Evolutionary conservation across 306 rosid species (phyloP).

Genomic region (Rosa chinensis): DNA sequence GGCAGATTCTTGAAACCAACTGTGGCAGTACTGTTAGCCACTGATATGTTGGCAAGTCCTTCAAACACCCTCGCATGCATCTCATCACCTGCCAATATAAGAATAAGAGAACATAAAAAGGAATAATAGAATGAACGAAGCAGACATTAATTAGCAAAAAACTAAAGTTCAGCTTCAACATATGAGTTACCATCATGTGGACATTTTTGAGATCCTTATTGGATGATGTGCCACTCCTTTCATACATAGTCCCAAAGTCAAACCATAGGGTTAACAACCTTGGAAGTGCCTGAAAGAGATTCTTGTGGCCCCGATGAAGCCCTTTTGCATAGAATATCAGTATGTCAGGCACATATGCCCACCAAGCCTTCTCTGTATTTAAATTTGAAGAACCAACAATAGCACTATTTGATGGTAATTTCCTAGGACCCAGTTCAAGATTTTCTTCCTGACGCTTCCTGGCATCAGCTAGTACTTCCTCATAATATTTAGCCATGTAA

Average conservation of each 20-base stretch:
- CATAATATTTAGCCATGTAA: conserved; percentile 88
- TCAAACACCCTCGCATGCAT: conserved; percentile 77
- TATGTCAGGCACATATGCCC: conserved; percentile 85
- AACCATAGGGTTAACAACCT: conserved; percentile 96
- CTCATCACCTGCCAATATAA: conserved; percentile 58
- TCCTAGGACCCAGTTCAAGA: conserved; percentile 54
- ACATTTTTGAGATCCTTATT: conserved; percentile 58
- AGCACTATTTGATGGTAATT: conserved; percentile 45
- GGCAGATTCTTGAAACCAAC: conserved; percentile 97
- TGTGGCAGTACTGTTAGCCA: conserved; percentile 97
- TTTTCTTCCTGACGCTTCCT: conserved; percentile 93
- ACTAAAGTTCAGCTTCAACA: conserved; percentile 21
- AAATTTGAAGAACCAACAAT: conserved; percentile 59
- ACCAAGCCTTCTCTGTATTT: conserved; percentile 75
- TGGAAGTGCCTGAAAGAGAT: conserved; percentile 97
- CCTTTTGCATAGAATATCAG: conserved; percentile 90
- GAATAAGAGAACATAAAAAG: conserved; percentile 25
- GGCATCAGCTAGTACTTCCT: conserved; percentile 92
- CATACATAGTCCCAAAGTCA: conserved; percentile 89
- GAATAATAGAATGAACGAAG: conserved; percentile 17
- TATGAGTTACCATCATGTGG: conserved; percentile 52
- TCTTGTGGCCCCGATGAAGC: conserved; percentile 92
- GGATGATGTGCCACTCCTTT: conserved; percentile 55
- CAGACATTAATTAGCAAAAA: conserved; percentile 29
- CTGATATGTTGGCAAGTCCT: conserved; percentile 86